These are phyloP conservation scores for Waitea zeae DNA, from an alignment of 1,284 basidiomycete genomes.

Conservation along the genomic window DNA sequence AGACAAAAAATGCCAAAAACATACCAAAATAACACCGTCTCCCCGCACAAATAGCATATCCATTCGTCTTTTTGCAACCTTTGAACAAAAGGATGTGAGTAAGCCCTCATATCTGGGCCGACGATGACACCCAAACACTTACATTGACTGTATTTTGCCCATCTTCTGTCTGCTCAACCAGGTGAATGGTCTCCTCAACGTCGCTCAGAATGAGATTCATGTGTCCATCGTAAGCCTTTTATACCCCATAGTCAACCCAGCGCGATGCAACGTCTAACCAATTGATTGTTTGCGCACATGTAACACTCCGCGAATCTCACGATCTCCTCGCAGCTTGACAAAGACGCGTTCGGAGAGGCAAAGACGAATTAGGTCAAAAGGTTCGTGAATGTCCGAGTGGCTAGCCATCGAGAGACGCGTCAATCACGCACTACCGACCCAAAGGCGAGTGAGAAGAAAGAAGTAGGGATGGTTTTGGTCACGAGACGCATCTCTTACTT, in stretches of 20 bases:
- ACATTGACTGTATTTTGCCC: conserved; percentile 46
- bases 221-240: conserved; percentile 95
- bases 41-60: conserved; percentile 98
- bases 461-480: too few relatives aligned
- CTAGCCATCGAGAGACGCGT: conserved; percentile 17
- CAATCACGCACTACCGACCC: too few relatives aligned
- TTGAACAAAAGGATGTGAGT: conserved; percentile 3
- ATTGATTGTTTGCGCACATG: conserved; percentile 66
- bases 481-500: too few relatives aligned
- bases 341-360: conserved; percentile 93
- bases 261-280: too few relatives aligned
- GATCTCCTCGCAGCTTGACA: conserved; percentile 91
- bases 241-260: too few relatives aligned
- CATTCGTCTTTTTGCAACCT: conserved; percentile 90
- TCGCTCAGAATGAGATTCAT: conserved; percentile 98
- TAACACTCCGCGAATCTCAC: conserved; percentile 82
- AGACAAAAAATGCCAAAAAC: too few relatives aligned
- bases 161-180: conserved; percentile 60
- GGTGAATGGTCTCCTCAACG: conserved; percentile 92
- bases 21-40: conserved; percentile 82
- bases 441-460: too few relatives aligned
- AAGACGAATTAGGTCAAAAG: conserved; percentile 94
- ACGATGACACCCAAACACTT: conserved; percentile 9
- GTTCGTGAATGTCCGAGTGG: conserved; percentile 79
- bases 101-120: neutral